Evolutionary conservation across 2,329 filamentous ascomycete species (phyloP).

Genomic region (Phialocephala sp.): DNA sequence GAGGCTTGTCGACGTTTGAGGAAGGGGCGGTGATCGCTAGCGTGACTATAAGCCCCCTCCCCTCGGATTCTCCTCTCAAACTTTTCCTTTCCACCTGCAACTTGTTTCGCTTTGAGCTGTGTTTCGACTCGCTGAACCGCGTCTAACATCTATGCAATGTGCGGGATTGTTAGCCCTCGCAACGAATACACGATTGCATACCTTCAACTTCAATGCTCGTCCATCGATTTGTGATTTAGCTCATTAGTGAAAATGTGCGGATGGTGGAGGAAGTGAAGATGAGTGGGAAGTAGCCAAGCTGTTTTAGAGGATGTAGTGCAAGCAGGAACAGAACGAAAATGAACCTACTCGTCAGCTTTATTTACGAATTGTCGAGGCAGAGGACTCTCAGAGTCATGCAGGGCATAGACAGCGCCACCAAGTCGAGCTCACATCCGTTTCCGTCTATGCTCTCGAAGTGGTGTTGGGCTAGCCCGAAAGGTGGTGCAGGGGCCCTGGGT

Average conservation of each 20-base stretch:
- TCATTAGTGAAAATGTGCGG: too few relatives aligned
- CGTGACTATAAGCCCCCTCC: too few relatives aligned
- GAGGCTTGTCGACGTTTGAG: too few relatives aligned
- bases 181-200: not conserved
- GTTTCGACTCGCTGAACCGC: not conserved
- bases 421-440: not conserved
- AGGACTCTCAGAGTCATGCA: not conserved
- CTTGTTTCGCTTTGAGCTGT: too few relatives aligned
- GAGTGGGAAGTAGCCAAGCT: not conserved
- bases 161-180: not conserved
- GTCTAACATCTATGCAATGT: not conserved
- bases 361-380: not conserved
- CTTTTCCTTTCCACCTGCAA: too few relatives aligned
- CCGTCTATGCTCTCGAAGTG: not conserved
- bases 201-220: not conserved
- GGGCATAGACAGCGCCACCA: not conserved
- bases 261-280: not conserved
- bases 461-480: not conserved
- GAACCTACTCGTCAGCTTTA: not conserved
- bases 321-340: not conserved
- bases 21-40: too few relatives aligned
- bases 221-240: too few relatives aligned
- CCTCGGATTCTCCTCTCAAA: too few relatives aligned
- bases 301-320: not conserved
- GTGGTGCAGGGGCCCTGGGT: not conserved